Percentiles rank a stretch among this genome's conserved stretches.
phyloP scores from a whole-genome alignment of 75 land plant genomes.

The Adiantum capillusveneris region DNA sequence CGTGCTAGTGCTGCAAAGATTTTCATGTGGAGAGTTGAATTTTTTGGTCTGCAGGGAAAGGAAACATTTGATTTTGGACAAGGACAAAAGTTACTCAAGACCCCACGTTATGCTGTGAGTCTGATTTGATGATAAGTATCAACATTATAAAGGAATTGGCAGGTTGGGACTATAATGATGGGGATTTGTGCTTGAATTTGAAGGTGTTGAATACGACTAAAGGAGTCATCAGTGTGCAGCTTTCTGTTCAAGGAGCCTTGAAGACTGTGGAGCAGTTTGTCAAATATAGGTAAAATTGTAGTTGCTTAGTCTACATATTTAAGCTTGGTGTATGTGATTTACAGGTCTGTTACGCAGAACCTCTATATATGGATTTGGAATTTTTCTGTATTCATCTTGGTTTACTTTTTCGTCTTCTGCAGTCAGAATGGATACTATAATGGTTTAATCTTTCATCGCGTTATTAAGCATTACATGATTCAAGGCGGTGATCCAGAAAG shows the following conservation, averaged over 20 bases:
- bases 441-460: slow-evolving; percentile 74
- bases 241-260: slow-evolving; percentile 57
- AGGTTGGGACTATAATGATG: not conserved
- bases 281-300: slow-evolving; percentile 61
- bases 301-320: too few species aligned
- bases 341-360: too few species aligned
- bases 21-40: too few species aligned
- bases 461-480: slow-evolving; percentile 87
- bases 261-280: slow-evolving; percentile 66
- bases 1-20: too few species aligned
- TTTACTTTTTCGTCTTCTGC: too few species aligned
- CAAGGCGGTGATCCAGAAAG: slow-evolving; percentile 69
- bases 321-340: too few species aligned
- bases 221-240: slow-evolving; percentile 72
- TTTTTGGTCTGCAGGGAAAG: not conserved
- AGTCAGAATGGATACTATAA: slow-evolving; percentile 78
- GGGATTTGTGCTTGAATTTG: not conserved
- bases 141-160: too few species aligned
- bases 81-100: not conserved
- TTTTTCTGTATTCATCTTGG: not conserved
- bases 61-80: not conserved
- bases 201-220: slow-evolving; percentile 73
- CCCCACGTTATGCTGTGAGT: slow-evolving; percentile 7
- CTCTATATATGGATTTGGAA: too few species aligned
- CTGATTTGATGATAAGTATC: too few species aligned